Conservation (phyloP, 345 rosid species). For the Eucalyptus cladocalyx region DNA sequence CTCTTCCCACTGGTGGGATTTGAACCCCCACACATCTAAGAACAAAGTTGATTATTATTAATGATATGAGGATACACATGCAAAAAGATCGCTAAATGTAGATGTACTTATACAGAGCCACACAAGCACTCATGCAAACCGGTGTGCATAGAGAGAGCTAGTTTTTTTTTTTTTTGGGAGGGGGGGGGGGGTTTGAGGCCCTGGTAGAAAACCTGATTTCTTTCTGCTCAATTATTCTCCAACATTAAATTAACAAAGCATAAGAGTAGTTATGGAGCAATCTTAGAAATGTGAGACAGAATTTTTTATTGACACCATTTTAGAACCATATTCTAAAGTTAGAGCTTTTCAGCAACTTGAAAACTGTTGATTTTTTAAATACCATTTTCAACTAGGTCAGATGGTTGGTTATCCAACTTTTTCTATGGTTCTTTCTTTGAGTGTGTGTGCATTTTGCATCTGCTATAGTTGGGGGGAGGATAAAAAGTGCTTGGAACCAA, state of each 20-base stretch:
- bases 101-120: neutral
- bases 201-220: neutral
- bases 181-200: neutral
- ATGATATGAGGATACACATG: neutral
- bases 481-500: neutral
- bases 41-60: neutral
- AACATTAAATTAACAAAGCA: neutral
- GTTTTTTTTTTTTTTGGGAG: too few relatives aligned
- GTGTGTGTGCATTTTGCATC: neutral
- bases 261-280: neutral
- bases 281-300: neutral
- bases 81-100: neutral
- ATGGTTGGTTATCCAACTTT: neutral
- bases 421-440: neutral
- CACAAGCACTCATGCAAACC: neutral
- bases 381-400: neutral
- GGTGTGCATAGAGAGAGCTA: neutral
- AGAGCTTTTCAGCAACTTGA: neutral
- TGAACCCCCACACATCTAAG: constrained; percentile 55
- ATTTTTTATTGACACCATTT: neutral
- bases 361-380: neutral
- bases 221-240: neutral
- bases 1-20: constrained; percentile 52
- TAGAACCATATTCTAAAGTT: neutral
- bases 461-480: neutral